Percentiles rank a stretch among this genome's conserved stretches.
Evolutionary conservation across 305 asterid genomes (phyloP).

Genomic region (Fraxinus dipetala): DNA sequence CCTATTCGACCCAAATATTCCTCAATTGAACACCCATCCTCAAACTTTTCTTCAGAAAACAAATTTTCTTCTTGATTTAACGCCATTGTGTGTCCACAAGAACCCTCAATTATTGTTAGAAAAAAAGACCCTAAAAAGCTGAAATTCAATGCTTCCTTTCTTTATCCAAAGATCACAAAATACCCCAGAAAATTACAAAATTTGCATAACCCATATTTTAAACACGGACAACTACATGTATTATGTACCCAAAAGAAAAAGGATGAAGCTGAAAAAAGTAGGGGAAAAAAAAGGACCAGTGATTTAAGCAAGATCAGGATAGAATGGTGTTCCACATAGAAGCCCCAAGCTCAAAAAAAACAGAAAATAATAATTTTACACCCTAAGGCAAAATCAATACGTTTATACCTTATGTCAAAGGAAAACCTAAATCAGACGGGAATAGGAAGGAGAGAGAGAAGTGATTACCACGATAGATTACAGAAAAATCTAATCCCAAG

Average conservation of each 20-base stretch:
- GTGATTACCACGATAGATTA: not conserved
- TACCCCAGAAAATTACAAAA: constrained; percentile 18
- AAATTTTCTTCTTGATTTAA: constrained; percentile 36
- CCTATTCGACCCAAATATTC: constrained; percentile 18
- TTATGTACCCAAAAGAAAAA: not conserved
- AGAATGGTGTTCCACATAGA: not conserved
- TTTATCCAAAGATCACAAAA: not conserved
- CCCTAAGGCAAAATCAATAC: not conserved
- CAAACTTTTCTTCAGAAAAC: constrained; percentile 27
- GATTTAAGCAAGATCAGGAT: not conserved
- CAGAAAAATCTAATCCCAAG: not conserved
- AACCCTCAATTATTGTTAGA: constrained; percentile 12
- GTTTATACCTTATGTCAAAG: not conserved
- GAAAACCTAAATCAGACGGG: not conserved
- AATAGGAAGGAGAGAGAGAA: not conserved
- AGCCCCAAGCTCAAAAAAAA: not conserved
- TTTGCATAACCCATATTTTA: constrained; percentile 17
- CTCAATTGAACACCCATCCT: constrained; percentile 29
- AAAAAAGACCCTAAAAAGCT: not conserved
- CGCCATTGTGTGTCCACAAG: constrained; percentile 31
- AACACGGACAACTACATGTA: not conserved
- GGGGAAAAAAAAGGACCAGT: not conserved
- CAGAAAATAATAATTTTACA: not conserved
- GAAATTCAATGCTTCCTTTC: constrained; percentile 17
- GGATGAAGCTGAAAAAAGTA: constrained; percentile 8